Conservation (phyloP, 305 asterid genomes). For the Fraxinus velutina region DNA sequence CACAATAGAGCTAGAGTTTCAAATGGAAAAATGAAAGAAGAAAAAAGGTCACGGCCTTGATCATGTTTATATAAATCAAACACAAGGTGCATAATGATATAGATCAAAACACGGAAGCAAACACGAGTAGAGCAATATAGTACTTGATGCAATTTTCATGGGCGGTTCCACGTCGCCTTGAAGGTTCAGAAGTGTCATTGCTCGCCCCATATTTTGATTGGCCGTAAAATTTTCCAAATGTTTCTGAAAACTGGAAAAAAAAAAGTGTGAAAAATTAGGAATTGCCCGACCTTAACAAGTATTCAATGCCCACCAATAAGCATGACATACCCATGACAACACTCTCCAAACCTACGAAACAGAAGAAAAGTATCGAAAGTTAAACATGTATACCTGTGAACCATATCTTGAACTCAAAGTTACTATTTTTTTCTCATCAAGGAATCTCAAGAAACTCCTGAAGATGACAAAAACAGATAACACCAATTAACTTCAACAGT, state of each 20-base stretch:
- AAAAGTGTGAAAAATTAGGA: not conserved
- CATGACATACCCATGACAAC: not conserved
- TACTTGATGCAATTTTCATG: constrained; percentile 93
- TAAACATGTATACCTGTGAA: constrained; percentile 60
- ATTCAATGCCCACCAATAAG: not conserved
- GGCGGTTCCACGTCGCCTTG: constrained; percentile 51
- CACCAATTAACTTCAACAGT: constrained; percentile 20
- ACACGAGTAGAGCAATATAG: constrained; percentile 5
- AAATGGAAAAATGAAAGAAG: constrained; percentile 20
- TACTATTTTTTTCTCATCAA: constrained; percentile 57
- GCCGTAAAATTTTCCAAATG: constrained; percentile 82
- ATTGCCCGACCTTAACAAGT: not conserved
- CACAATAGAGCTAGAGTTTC: constrained; percentile 53
- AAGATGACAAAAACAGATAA: constrained; percentile 21
- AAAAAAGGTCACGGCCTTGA: constrained; percentile 6
- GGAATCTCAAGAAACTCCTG: constrained; percentile 93
- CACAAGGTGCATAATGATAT: not conserved
- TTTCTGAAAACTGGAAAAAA: constrained; percentile 64
- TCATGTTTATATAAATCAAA: constrained; percentile 3
- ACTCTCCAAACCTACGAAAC: not conserved
- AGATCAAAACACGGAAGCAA: constrained; percentile 12
- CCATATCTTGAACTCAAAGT: constrained; percentile 69
- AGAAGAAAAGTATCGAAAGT: not conserved
- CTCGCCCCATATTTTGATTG: constrained; percentile 60
- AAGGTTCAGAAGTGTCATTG: constrained; percentile 53